A percentile compares a stretch with the other conserved stretches of the same genome.
These are phyloP conservation scores for Piloderma croceum DNA, from an alignment of 768 basidiomycete species.

Conservation along the genomic window DNA sequence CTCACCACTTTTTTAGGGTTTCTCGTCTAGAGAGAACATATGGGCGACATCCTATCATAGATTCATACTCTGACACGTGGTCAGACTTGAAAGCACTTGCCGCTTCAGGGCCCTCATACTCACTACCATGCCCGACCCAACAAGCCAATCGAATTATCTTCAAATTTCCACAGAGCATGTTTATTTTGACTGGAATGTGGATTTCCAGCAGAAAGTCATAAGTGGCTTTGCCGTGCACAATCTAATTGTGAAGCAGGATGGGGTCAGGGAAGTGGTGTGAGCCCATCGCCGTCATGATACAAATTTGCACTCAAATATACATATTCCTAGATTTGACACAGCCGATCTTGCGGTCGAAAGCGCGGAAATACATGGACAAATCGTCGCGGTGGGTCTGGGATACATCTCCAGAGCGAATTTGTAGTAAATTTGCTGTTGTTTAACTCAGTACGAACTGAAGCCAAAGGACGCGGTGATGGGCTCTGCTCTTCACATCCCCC, in stretches of 20 bases:
- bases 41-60: no score
- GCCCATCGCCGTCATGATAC: constrained; percentile 14
- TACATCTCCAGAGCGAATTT: no score
- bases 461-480: constrained; percentile 70
- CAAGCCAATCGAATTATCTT: constrained; percentile 77
- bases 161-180: constrained; percentile 63
- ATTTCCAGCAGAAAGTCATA: constrained; percentile 60
- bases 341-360: constrained; percentile 55
- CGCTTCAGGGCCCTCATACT: not conserved
- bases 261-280: constrained; percentile 57
- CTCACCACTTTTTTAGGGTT: no score
- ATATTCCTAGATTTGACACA: constrained; percentile 60
- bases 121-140: constrained; percentile 42
- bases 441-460: constrained; percentile 50
- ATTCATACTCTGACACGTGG: no score
- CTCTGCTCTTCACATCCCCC: constrained; percentile 57
- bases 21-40: no score
- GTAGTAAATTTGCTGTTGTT: no score
- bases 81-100: no score
- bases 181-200: constrained; percentile 70
- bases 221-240: constrained; percentile 61
- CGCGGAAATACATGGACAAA: constrained; percentile 47
- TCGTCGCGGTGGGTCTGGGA: constrained; percentile 45
- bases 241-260: constrained; percentile 48
- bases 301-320: not conserved